Percentiles rank a stretch among this genome's conserved stretches.
These are phyloP conservation scores for Erythrobasidium yunnanense DNA, from an alignment of 768 basidiomycete genomes.

Conservation along the genomic window DNA sequence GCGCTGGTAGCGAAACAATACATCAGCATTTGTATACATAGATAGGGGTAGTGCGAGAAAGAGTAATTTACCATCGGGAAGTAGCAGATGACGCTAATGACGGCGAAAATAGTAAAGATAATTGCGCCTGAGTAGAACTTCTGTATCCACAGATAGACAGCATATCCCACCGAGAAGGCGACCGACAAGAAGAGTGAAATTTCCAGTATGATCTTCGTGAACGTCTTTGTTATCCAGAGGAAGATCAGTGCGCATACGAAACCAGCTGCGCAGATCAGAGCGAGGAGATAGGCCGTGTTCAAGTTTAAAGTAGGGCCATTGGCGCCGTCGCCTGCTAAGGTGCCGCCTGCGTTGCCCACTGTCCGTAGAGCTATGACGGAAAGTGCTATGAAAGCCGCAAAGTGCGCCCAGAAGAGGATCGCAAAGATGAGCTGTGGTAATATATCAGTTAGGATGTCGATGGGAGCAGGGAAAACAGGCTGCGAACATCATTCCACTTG, in stretches of 20 bases:
- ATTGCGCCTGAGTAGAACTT: constrained; percentile 34
- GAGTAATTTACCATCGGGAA: constrained; percentile 21
- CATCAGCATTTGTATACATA: too few relatives aligned
- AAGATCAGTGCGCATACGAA: constrained; percentile 31
- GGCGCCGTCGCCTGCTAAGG: constrained; percentile 26
- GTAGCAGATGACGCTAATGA: constrained; percentile 27
- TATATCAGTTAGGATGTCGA: constrained; percentile 10
- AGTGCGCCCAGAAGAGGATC: constrained; percentile 37
- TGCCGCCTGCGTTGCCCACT: constrained; percentile 11
- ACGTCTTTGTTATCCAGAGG: constrained; percentile 32
- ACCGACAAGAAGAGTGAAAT: constrained; percentile 25
- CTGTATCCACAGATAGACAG: constrained; percentile 34
- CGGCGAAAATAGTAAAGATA: constrained; percentile 39
- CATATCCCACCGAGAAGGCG: constrained; percentile 25
- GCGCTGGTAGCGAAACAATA: too few relatives aligned
- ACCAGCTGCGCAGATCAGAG: constrained; percentile 34
- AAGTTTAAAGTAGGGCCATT: constrained; percentile 23
- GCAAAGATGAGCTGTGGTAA: constrained; percentile 7
- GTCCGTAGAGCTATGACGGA: constrained; percentile 34
- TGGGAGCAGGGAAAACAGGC: neutral
- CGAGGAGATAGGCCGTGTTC: constrained; percentile 29
- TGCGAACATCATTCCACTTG: constrained; percentile 36
- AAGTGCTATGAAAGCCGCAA: constrained; percentile 36
- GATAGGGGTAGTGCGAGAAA: too few relatives aligned
- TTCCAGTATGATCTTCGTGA: constrained; percentile 37